Base-by-base conservation (phyloP, 2,329 filamentous ascomycete species). In the Rutstroemia sp. region DNA sequence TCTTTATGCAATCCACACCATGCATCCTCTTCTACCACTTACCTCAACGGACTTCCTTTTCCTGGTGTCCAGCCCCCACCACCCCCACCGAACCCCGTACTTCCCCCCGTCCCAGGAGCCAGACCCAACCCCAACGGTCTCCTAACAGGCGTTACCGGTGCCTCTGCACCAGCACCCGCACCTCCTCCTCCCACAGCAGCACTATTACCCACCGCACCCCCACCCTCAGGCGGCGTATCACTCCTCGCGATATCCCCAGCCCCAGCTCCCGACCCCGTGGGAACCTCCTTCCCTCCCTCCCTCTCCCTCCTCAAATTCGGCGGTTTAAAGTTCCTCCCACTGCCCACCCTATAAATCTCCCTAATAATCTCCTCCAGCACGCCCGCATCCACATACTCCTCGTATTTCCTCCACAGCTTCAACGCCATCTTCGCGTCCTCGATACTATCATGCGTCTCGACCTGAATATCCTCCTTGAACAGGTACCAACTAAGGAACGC, bases 381-480 rank as follows among this genome's bases (percentile, higher is more conserved):
- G 0, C 92, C 92, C 0, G 89, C 90, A 63, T 95, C 90, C 52
- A 87, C 78, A n/a, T 44, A 97, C 73, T 97, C 92, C 61, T 89
- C 79, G 71, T 91, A 96, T 70, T 96, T 96, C 46, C 87, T 81
- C 67, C 86, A 99, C 8, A 99, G 77, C 69, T 90, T 89, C 42
- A 97, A 77, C 0, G 95, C 94, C 42, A 92, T 96, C 25, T 88
- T 81, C 0, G 94, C 92, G 70, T 99, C 94, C 71, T 97, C 94
- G 63, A 99, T 95, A 10, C 87, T 92, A 72, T 99, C 94, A 72
- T 99, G 95, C 6, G 86, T 90, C 63, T 90, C 88, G 67, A 89
- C 80, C 72, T 99, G 95, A 59, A 99, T 96, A 67, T 92, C 90
- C 71, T 97, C 90, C 65, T 91, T 91, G 44, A 99, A 83, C 8